These are phyloP conservation scores for Nepenthes mirabilis DNA, from an alignment of 148 eudicot genomes.

Conservation along the genomic window DNA sequence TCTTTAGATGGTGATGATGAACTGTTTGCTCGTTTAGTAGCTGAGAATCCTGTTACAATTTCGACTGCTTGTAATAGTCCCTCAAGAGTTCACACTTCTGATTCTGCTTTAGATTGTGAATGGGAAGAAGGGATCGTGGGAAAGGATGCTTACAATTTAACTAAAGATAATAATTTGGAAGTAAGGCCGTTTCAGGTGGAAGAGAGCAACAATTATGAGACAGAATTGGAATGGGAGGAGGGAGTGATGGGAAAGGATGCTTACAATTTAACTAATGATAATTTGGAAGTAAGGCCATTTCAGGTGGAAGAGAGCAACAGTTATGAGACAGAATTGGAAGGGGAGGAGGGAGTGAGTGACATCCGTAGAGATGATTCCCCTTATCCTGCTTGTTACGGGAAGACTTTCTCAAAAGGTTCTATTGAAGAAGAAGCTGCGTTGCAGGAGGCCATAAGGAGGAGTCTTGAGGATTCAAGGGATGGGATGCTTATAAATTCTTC, in stretches of 20 bases:
- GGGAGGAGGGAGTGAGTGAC: conserved; percentile 37
- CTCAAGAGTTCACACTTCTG: conserved; percentile 12
- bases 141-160: conserved; percentile 11
- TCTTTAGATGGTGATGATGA: conserved; percentile 47
- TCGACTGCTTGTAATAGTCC: conserved; percentile 18
- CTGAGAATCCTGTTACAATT: conserved; percentile 30
- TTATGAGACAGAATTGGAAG: conserved; percentile 42
- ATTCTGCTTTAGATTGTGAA: conserved; percentile 53
- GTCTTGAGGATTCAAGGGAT: conserved; percentile 42
- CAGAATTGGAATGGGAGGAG: conserved; percentile 81
- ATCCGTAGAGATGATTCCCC: conserved; percentile 16
- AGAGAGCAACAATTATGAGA: conserved; percentile 6
- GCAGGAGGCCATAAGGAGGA: conserved; percentile 76
- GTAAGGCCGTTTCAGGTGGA: conserved; percentile 11
- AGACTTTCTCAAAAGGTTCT: conserved; percentile 45
- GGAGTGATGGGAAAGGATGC: conserved; percentile 26
- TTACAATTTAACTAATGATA: conserved; percentile 9
- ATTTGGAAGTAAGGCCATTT: conserved; percentile 10
- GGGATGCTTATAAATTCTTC: conserved; percentile 14
- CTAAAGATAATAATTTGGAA: conserved; percentile 10
- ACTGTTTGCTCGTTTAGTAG: conserved; percentile 57
- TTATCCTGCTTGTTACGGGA: conserved; percentile 13
- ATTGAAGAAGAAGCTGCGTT: conserved; percentile 66
- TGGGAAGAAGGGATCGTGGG: conserved; percentile 62
- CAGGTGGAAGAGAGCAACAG: conserved; percentile 15